Conservation (phyloP, 1,284 basidiomycete species). For the Leucoagaricus sp. region DNA sequence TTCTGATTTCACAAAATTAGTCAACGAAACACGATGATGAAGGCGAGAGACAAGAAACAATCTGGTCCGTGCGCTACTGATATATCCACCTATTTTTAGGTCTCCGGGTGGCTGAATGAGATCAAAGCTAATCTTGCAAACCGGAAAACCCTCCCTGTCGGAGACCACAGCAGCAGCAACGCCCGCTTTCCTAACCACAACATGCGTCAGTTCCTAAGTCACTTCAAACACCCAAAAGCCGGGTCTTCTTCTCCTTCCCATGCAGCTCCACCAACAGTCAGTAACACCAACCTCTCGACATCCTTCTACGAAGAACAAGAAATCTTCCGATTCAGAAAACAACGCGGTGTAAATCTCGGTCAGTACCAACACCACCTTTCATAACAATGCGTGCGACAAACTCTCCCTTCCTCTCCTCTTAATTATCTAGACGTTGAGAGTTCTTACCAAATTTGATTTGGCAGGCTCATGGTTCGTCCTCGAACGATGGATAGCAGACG, state of each 20-base stretch:
- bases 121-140: too few species aligned
- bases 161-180: neutral
- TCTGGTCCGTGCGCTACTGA: too few species aligned
- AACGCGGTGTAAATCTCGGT: conserved; percentile 85
- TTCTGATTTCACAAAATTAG: too few species aligned
- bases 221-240: neutral
- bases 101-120: too few species aligned
- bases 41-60: too few species aligned
- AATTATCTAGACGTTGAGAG: too few species aligned
- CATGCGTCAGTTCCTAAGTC: conserved; percentile 10
- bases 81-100: too few species aligned
- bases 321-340: conserved; percentile 68
- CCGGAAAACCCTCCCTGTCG: too few species aligned
- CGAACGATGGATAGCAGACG: conserved; percentile 71
- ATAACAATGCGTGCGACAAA: too few species aligned
- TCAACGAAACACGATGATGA: too few species aligned
- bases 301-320: conserved; percentile 16
- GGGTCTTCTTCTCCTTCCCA: neutral
- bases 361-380: conserved; percentile 22
- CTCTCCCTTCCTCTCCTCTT: too few species aligned
- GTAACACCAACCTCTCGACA: neutral
- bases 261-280: neutral
- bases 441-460: neutral
- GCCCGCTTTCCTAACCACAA: neutral
- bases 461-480: conserved; percentile 78